A percentile compares a stretch with the other conserved stretches of the same genome.
phyloP scores from a whole-genome alignment of 2,329 filamentous ascomycete species.

The Trichoderma hamatum region DNA sequence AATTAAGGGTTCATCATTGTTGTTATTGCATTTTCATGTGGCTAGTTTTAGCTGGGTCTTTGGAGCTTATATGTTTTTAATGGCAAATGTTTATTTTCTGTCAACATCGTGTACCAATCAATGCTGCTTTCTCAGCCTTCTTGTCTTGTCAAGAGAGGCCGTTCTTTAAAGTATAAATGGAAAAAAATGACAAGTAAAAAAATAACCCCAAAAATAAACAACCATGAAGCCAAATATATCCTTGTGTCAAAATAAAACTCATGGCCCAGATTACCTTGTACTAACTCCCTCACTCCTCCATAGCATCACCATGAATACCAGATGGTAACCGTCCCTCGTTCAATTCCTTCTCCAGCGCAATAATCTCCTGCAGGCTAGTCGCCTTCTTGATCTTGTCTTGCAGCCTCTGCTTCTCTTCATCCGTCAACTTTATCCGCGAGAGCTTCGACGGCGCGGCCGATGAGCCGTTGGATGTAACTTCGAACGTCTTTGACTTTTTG shows the following conservation, averaged over 20 bases:
- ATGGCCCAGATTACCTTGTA: not conserved
- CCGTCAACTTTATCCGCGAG: constrained; percentile 81
- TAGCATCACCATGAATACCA: constrained; percentile 57
- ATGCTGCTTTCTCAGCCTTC: not conserved
- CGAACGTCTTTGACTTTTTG: constrained; percentile 77
- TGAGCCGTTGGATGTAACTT: constrained; percentile 51
- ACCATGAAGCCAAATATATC: not conserved
- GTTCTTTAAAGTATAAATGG: not conserved
- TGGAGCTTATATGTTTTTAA: not conserved
- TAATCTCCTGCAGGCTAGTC: constrained; percentile 87
- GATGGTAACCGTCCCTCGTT: constrained; percentile 84
- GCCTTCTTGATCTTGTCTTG: constrained; percentile 87
- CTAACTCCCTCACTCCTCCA: constrained; percentile 58
- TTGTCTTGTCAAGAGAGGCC: not conserved
- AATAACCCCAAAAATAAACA: not conserved
- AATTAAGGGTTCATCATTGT: not conserved
- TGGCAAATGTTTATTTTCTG: not conserved
- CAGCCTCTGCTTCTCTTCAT: constrained; percentile 82
- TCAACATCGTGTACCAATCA: not conserved
- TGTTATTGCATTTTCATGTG: not conserved
- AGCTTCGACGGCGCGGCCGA: constrained; percentile 59
- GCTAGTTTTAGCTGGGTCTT: not conserved
- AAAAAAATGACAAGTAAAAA: not conserved
- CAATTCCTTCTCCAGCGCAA: constrained; percentile 85
- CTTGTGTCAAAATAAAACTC: not conserved